Evolutionary conservation across 176 grass and related monocot genomes (phyloP).

Genomic region (Hordeum marinum): DNA sequence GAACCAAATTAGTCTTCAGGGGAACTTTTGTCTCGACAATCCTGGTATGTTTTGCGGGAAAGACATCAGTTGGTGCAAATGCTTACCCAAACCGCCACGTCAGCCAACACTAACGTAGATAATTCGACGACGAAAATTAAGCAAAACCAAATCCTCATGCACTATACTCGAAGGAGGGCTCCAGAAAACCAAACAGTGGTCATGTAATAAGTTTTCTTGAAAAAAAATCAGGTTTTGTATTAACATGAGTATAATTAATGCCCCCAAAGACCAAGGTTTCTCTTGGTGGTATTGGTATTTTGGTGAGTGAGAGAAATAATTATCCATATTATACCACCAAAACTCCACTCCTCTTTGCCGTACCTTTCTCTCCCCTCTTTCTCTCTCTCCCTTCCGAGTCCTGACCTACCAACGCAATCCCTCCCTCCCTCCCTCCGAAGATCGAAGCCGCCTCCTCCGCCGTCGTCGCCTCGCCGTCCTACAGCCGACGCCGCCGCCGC

Average conservation of each 20-base stretch:
- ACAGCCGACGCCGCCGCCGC: neutral
- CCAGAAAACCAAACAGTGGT: neutral
- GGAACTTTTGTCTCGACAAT: neutral
- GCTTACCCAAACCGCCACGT: neutral
- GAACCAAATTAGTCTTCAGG: neutral
- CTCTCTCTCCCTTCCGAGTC: neutral
- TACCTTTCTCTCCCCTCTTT: neutral
- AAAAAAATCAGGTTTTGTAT: neutral
- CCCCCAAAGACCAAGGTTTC: neutral
- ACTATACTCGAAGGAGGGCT: neutral
- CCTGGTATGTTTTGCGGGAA: neutral
- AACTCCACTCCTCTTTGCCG: constrained; percentile 9
- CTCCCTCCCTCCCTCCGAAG: constrained; percentile 12
- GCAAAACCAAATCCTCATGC: neutral
- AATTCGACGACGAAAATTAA: neutral
- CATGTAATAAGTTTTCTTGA: neutral
- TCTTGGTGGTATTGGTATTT: neutral
- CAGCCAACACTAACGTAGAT: neutral
- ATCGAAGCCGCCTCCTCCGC: neutral
- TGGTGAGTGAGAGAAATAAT: neutral
- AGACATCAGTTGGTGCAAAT: neutral
- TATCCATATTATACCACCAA: neutral
- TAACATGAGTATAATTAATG: neutral
- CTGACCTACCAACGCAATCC: constrained; percentile 18
- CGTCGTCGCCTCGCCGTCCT: neutral